Base-by-base conservation (phyloP, 2,329 filamentous ascomycete species). In the Sporothrix luriei region DNA sequence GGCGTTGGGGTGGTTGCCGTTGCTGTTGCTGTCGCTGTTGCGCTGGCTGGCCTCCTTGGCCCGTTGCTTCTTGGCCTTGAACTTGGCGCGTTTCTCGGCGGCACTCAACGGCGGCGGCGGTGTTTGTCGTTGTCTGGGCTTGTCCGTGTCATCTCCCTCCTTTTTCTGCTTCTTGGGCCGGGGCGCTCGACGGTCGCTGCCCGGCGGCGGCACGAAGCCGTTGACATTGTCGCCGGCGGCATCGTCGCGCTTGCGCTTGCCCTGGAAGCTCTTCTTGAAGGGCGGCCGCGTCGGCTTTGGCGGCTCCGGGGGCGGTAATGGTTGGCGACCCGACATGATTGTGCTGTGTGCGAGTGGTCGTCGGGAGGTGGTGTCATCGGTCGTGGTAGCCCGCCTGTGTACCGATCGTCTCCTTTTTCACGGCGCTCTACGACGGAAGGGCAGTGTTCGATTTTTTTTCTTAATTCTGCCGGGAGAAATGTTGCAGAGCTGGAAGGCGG, bases 1-100 rank as follows among this genome's bases (percentile, higher is more conserved):
- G 46, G 66, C 70, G 10, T 61, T 40, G 19, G 29, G 24, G 24
- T 82, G n/a, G 11, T 52, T 48, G 7, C 2, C 9, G 24, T 82
- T 74, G 71, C 66, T 57, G n/a, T 70, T 71, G 13, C 67, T 67
- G 11, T 67, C 52, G 24, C 66, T 66, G 38, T 68, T 68, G 59
- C 70, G 70, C 48, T 72, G 71, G 29, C 40, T 43, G 6, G 13
- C 3, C 40, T 43, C 40, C 40, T 43, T 43, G 11, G 40, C 40
- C 40, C 4, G 13, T 43, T 46, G 62, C 59, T 72, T 68, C 40
- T 71, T 66, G 19, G 40, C 55, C 51, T 72, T 66, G 51, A 46
- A 46, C 51, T 57, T 67, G 43, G 62, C 62, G 19, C 46, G 43
- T 26, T 65, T 65, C 46, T 65, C 62, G 19, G 29, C 46, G 11